Conservation (phyloP, 1,284 basidiomycete genomes). For the Xerocomus amazonicus region DNA sequence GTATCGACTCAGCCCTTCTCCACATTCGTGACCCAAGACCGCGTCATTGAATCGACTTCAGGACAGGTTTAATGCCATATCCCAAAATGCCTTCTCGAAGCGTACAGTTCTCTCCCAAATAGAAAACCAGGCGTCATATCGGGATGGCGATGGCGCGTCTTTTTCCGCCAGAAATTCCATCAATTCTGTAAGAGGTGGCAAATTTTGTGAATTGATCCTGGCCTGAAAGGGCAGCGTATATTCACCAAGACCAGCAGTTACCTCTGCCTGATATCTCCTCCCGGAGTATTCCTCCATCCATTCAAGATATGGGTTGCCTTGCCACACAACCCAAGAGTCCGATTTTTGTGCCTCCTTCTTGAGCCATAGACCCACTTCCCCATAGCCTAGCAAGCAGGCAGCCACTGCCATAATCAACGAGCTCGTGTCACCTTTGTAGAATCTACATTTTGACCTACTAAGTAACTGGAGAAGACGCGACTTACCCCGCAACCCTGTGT, state of each 20-base stretch:
- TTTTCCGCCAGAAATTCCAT: slow-evolving; percentile 56
- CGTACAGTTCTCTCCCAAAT: slow-evolving; percentile 78
- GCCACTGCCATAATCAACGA: slow-evolving; percentile 78
- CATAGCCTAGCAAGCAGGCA: slow-evolving; percentile 88
- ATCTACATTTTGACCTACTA: neutral
- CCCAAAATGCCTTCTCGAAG: slow-evolving; percentile 88
- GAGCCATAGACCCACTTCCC: slow-evolving; percentile 84
- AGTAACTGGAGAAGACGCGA: neutral
- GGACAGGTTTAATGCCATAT: slow-evolving; percentile 61
- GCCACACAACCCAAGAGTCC: slow-evolving; percentile 51
- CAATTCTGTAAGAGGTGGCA: slow-evolving; percentile 40
- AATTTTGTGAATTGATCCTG: neutral
- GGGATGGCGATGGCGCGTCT: slow-evolving; percentile 60
- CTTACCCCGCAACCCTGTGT: slow-evolving; percentile 66
- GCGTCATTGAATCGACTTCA: slow-evolving; percentile 13
- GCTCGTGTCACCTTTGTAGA: slow-evolving; percentile 57
- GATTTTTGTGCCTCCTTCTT: slow-evolving; percentile 50
- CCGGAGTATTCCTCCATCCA: slow-evolving; percentile 87
- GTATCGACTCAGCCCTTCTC: neutral
- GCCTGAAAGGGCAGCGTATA: neutral
- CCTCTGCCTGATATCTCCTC: slow-evolving; percentile 65
- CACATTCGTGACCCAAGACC: neutral
- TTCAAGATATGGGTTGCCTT: slow-evolving; percentile 66
- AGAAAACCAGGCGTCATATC: slow-evolving; percentile 63
- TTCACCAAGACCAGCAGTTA: slow-evolving; percentile 66